phyloP scores from a whole-genome alignment of 352 stramenopile species.

The Aphanomyces cochlioides region DNA sequence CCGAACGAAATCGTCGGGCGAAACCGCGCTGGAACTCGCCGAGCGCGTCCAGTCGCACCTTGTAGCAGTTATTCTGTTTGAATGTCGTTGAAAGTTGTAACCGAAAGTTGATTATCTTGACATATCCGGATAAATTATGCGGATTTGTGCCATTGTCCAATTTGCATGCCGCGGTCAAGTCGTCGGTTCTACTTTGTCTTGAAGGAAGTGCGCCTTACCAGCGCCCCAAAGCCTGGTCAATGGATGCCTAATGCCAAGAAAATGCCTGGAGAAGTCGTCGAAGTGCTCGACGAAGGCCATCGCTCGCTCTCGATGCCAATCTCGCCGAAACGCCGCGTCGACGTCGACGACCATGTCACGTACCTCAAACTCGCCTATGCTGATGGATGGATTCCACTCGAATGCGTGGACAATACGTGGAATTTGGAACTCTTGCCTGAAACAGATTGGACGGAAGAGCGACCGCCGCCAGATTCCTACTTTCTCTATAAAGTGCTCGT shows the following conservation, averaged over 20 bases:
- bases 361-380: slow-evolving; percentile 30
- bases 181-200: slow-evolving; percentile 21
- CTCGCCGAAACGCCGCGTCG: background rate
- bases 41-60: slow-evolving; percentile 68
- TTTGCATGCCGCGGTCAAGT: slow-evolving; percentile 8
- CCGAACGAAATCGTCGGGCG: slow-evolving; percentile 57
- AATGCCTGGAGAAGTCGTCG: slow-evolving; percentile 21
- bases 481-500: slow-evolving; percentile 59
- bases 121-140: background rate
- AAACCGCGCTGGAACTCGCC: slow-evolving; percentile 74
- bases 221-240: slow-evolving; percentile 12
- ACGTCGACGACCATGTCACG: slow-evolving; percentile 6
- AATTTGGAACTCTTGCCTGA: slow-evolving; percentile 23
- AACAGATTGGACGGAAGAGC: slow-evolving; percentile 26
- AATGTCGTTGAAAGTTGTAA: background rate
- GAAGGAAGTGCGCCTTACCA: slow-evolving; percentile 17
- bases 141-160: background rate
- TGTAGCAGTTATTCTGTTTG: slow-evolving; percentile 62
- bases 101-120: slow-evolving; percentile 3
- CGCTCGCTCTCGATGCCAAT: slow-evolving; percentile 17
- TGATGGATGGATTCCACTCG: slow-evolving; percentile 22
- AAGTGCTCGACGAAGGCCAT: slow-evolving; percentile 26
- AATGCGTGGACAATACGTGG: background rate
- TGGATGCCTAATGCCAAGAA: slow-evolving; percentile 21
- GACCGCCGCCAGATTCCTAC: slow-evolving; percentile 42